These are phyloP conservation scores for Pichia sp. DNA, from an alignment of 1,139 yeast genomes.

Conservation along the genomic window DNA sequence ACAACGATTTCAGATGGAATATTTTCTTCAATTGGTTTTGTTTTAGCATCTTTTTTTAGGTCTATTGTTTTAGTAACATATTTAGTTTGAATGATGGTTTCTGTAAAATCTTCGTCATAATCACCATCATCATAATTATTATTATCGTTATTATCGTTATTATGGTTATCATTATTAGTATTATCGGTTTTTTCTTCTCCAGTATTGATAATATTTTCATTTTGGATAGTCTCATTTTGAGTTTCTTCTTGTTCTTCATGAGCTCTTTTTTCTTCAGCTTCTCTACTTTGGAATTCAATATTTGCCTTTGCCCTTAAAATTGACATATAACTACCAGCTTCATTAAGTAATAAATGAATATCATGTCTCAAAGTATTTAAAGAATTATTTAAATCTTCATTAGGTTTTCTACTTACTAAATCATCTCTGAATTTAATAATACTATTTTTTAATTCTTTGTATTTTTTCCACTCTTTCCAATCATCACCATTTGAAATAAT, in stretches of 20 bases:
- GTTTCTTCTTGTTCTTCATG: too few species aligned
- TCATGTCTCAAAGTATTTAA: conserved; percentile 56
- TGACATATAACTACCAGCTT: conserved; percentile 65
- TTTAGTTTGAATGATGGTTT: neutral
- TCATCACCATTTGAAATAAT: conserved; percentile 29
- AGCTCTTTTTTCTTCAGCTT: conserved; percentile 28
- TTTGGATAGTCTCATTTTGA: neutral
- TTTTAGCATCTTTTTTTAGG: too few species aligned
- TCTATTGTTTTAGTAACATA: neutral
- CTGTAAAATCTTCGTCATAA: neutral
- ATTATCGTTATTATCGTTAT: too few species aligned
- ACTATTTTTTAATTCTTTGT: conserved; percentile 50
- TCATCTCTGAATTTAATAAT: conserved; percentile 52
- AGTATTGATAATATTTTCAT: too few species aligned
- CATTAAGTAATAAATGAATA: conserved; percentile 53
- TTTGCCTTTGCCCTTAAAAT: conserved; percentile 79
- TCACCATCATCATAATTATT: neutral
- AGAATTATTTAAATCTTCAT: conserved; percentile 47
- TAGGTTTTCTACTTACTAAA: conserved; percentile 41
- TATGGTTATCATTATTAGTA: conserved; percentile 5
- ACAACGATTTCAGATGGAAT: conserved; percentile 4
- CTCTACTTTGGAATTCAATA: conserved; percentile 69
- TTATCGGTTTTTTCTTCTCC: neutral
- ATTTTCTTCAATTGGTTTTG: neutral
- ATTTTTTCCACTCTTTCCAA: conserved; percentile 68